Base-by-base conservation (phyloP, 768 basidiomycete species). In the Hortiboletus campestris region DNA sequence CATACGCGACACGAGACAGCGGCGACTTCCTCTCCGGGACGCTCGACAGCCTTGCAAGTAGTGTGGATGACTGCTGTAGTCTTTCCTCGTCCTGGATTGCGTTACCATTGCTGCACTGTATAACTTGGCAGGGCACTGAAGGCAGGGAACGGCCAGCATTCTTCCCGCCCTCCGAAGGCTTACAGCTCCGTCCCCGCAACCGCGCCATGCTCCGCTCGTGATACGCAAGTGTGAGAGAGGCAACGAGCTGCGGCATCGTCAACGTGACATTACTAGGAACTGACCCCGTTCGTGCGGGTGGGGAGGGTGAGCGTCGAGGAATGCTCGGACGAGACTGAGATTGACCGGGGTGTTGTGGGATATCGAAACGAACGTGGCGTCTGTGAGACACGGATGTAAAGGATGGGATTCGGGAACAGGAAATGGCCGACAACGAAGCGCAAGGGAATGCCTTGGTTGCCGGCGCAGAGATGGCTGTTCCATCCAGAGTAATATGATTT, bases 161-260 rank as follows among this genome's bases (percentile, higher is more conserved):
- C 50, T 55, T 51, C 47, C 46, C 56, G 12, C 39, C 41, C 4
- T 54, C 57, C 9, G 38, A 11, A 6, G 44, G 25, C 20, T 46
- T 60, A 9, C 17, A 39, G 25, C 49, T 19, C 25, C 65, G 65
- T 19, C 61, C 62, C 3, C 71, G 71, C 17, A 44, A 10, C 14
- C 62, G 60, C 39, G 47, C n/a, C 45, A 60, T 57, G 22, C 56
- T 47, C 45, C 58, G 60, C 19, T 73, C 70, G 41, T 42, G 67
- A 48, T 66, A 40, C 22, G 66, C 64, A 43, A 71, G 64, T 1
- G 58, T 67, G 17, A 71, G 63, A 9, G 66, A 61, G 20, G 70
- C 70, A 17, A 71, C 70, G 14, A 71, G 70, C 46, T 71, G 70
- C 1, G 71, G 63, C 50, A 72, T 68, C 2, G 71, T 61, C 62